Evolutionary conservation across 2,329 filamentous ascomycete genomes (phyloP).

Genomic region (Daldinia sp.): DNA sequence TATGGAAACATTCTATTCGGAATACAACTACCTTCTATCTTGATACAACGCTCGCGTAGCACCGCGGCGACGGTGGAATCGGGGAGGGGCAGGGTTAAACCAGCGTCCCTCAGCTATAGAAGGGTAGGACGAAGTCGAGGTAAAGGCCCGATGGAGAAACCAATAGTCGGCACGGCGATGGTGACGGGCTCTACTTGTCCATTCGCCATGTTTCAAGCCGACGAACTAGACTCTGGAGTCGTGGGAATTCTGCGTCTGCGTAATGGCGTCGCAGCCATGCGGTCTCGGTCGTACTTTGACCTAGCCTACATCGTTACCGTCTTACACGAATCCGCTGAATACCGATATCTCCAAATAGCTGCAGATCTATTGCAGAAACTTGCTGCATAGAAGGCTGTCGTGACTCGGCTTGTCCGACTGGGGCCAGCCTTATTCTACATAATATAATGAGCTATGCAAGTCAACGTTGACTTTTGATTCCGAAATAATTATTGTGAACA

Average conservation of each 20-base stretch:
- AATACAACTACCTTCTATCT: background rate
- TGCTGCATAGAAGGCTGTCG: background rate
- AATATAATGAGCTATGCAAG: no score
- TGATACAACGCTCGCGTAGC: background rate
- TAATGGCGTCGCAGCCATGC: conserved; percentile 1
- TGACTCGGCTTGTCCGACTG: background rate
- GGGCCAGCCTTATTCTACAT: no score
- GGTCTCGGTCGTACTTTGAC: background rate
- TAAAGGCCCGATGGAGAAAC: conserved; percentile 8
- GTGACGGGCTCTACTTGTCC: conserved; percentile 5
- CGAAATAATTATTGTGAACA: no score
- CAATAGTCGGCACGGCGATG: background rate
- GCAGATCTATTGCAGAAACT: background rate
- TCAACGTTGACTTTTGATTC: no score
- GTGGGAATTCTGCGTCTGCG: no score
- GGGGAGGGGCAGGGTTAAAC: background rate
- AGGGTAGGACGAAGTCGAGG: no score
- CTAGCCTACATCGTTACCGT: no score
- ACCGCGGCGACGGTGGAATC: no score
- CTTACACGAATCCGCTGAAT: no score
- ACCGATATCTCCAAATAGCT: background rate
- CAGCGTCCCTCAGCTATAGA: no score
- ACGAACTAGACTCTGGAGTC: conserved; percentile 5
- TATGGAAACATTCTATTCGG: background rate
- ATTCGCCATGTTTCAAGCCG: conserved; percentile 10